Evolutionary conservation across 2,329 filamentous ascomycete genomes (phyloP).

Genomic region (Calonectria naviculata): DNA sequence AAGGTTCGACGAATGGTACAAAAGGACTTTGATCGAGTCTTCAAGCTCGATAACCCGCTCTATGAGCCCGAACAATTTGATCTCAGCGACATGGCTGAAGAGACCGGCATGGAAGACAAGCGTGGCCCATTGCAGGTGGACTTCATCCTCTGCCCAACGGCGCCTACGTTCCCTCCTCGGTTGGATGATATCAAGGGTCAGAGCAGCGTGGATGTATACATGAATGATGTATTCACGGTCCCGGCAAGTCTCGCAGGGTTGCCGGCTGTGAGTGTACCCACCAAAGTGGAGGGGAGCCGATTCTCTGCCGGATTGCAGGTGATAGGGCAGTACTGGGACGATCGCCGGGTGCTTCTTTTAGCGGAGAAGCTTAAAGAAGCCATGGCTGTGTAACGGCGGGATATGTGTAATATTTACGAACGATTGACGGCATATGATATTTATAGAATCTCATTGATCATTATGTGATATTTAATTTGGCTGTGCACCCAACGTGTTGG

Average conservation of each 20-base stretch:
- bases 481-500: neutral
- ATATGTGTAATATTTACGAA: conserved; percentile 16
- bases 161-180: conserved; percentile 78
- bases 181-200: conserved; percentile 67
- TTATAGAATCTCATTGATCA: conserved; percentile 30
- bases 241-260: conserved; percentile 93
- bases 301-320: conserved; percentile 73
- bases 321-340: conserved; percentile 85
- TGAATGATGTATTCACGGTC: conserved; percentile 96
- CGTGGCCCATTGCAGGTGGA: conserved; percentile 76
- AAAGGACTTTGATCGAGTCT: conserved; percentile 85
- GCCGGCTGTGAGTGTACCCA: conserved; percentile 86
- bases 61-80: conserved; percentile 64
- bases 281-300: conserved; percentile 44
- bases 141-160: conserved; percentile 87
- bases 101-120: conserved; percentile 64
- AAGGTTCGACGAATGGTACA: conserved; percentile 86
- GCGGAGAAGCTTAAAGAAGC: conserved; percentile 59
- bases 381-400: conserved; percentile 31
- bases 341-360: conserved; percentile 70
- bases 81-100: conserved; percentile 69
- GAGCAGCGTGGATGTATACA: conserved; percentile 79
- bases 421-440: conserved; percentile 17
- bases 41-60: conserved; percentile 77
- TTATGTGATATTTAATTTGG: conserved; percentile 5